Conservation (phyloP, 2,329 filamentous ascomycete genomes). For the Colletotrichum sp. region DNA sequence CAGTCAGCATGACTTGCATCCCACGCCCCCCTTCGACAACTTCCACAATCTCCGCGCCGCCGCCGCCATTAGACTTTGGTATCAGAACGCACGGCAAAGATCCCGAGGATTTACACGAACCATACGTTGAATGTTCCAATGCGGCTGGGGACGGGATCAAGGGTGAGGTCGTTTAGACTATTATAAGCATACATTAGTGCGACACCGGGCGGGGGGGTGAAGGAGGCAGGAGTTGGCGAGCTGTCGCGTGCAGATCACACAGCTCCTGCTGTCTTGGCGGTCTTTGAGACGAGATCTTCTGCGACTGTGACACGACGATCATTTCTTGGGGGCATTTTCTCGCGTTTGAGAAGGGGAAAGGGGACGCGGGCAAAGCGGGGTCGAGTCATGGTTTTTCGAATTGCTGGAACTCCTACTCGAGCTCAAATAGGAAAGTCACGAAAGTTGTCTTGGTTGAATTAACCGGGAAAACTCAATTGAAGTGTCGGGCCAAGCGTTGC, state of each 20-base stretch:
- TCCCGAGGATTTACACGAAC: background rate
- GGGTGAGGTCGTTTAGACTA: background rate
- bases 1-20: background rate
- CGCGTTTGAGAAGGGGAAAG: background rate
- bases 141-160: background rate
- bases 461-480: background rate
- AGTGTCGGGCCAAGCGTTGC: background rate
- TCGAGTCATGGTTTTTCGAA: background rate
- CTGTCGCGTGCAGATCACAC: constrained; percentile 8
- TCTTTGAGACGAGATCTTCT: constrained; percentile 5
- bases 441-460: background rate
- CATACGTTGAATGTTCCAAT: background rate
- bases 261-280: background rate
- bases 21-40: background rate
- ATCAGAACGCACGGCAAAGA: background rate
- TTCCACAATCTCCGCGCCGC: background rate
- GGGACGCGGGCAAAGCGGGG: background rate
- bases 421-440: background rate
- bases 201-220: background rate
- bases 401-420: too few species aligned
- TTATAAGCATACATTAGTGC: background rate
- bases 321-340: background rate
- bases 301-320: constrained; percentile 8
- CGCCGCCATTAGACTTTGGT: background rate
- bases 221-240: constrained; percentile 8